Conservation (phyloP, 1,284 basidiomycete species). For the Apiotrichum gamsii region DNA sequence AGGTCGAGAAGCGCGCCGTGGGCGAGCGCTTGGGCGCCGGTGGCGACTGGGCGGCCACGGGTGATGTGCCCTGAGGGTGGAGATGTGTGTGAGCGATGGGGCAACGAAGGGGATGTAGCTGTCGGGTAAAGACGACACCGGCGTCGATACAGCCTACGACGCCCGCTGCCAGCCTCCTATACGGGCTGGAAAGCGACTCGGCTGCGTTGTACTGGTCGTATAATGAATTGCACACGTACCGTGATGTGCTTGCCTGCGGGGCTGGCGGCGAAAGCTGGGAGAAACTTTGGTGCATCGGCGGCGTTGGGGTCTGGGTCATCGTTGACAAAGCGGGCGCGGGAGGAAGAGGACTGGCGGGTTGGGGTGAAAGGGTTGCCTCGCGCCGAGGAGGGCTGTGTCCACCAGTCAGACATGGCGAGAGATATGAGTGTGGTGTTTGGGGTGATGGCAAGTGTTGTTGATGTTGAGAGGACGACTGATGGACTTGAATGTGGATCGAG, state of each 20-base stretch:
- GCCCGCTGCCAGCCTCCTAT: too few relatives aligned
- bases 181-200: too few relatives aligned
- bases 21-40: slow-evolving; percentile 25
- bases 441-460: too few relatives aligned
- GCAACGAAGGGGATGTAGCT: too few relatives aligned
- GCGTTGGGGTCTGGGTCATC: slow-evolving; percentile 35
- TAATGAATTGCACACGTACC: too few relatives aligned
- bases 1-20: slow-evolving; percentile 21
- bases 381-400: slow-evolving; percentile 17
- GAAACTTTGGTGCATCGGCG: slow-evolving; percentile 35
- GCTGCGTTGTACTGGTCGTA: too few relatives aligned
- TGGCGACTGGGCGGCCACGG: slow-evolving; percentile 12
- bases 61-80: slow-evolving; percentile 20
- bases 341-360: slow-evolving; percentile 7
- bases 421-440: too few relatives aligned
- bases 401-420: slow-evolving; percentile 27
- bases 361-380: slow-evolving; percentile 10
- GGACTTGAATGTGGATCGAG: too few relatives aligned
- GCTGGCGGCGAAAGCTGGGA: slow-evolving; percentile 33
- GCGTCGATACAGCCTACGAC: too few relatives aligned
- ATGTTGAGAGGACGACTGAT: too few relatives aligned
- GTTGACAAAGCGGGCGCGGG: slow-evolving; percentile 16
- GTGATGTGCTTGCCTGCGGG: slow-evolving; percentile 32
- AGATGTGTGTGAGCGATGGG: too few relatives aligned
- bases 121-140: too few relatives aligned